phyloP scores from a whole-genome alignment of 768 basidiomycete species.

The Cystobasidium tubakii region DNA sequence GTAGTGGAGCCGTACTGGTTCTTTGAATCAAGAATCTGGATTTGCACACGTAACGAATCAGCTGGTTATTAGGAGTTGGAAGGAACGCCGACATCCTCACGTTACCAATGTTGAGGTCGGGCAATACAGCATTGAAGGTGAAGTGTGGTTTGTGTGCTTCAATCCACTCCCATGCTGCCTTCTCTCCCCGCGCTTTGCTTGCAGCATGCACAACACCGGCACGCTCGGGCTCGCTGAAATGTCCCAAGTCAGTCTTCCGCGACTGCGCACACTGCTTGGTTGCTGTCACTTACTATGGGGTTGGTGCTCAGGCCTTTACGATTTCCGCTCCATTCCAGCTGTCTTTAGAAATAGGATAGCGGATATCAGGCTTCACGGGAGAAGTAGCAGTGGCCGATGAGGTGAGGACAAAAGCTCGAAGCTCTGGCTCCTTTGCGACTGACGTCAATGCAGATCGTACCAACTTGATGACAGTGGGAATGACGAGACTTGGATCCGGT shows the following conservation, averaged over 20 bases:
- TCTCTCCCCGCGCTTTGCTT: constrained; percentile 6
- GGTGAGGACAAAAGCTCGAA: constrained; percentile 17
- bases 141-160: constrained; percentile 17
- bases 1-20: constrained; percentile 16
- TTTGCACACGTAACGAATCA: background rate
- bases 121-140: constrained; percentile 13
- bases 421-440: background rate
- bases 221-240: background rate
- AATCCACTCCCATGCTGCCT: constrained; percentile 9
- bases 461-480: background rate
- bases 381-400: constrained; percentile 20
- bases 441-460: constrained; percentile 1
- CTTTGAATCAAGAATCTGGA: constrained; percentile 16
- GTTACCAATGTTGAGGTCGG: constrained; percentile 19
- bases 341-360: constrained; percentile 11
- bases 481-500: constrained; percentile 25
- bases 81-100: background rate
- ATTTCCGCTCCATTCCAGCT: constrained; percentile 18
- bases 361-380: background rate
- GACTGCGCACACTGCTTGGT: too few species aligned
- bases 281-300: constrained; percentile 17
- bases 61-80: too few species aligned
- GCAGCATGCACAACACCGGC: constrained; percentile 27
- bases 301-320: constrained; percentile 17
- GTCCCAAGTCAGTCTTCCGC: too few species aligned